Evolutionary conservation across 129 eudicot genomes (phyloP).

Genomic region (Artemisia annua): DNA sequence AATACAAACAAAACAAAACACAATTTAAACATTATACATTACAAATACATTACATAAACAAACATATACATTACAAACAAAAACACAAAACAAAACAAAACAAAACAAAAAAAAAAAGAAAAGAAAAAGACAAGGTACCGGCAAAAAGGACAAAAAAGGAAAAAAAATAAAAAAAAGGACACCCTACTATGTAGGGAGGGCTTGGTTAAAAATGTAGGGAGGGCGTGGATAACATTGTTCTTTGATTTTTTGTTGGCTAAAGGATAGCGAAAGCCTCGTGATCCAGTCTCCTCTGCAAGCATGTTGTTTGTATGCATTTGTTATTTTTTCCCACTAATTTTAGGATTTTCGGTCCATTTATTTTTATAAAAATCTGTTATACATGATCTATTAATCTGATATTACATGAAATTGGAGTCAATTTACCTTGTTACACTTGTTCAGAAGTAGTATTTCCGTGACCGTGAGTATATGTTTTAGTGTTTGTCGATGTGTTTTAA

Average conservation of each 20-base stretch:
- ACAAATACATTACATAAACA: too few species aligned
- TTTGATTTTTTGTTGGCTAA: slow-evolving; percentile 54
- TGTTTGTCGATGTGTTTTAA: not conserved
- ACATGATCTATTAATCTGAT: slow-evolving; percentile 29
- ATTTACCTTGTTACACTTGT: slow-evolving; percentile 2
- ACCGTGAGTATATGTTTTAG: not conserved
- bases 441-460: not conserved
- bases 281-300: slow-evolving; percentile 51
- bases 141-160: too few species aligned
- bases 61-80: too few species aligned
- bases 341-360: slow-evolving; percentile 40
- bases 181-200: too few species aligned
- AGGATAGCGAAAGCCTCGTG: slow-evolving; percentile 27
- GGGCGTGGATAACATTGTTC: slow-evolving; percentile 61
- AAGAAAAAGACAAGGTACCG: too few species aligned
- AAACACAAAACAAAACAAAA: too few species aligned
- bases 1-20: too few species aligned
- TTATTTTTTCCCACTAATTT: slow-evolving; percentile 8
- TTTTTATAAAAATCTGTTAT: slow-evolving; percentile 51
- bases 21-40: too few species aligned
- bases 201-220: too few species aligned
- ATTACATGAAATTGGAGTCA: slow-evolving; percentile 31
- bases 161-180: too few species aligned
- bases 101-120: too few species aligned
- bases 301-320: slow-evolving; percentile 34